phyloP scores from a whole-genome alignment of 2,329 filamentous ascomycete species.

The Xylaria arbuscula region DNA sequence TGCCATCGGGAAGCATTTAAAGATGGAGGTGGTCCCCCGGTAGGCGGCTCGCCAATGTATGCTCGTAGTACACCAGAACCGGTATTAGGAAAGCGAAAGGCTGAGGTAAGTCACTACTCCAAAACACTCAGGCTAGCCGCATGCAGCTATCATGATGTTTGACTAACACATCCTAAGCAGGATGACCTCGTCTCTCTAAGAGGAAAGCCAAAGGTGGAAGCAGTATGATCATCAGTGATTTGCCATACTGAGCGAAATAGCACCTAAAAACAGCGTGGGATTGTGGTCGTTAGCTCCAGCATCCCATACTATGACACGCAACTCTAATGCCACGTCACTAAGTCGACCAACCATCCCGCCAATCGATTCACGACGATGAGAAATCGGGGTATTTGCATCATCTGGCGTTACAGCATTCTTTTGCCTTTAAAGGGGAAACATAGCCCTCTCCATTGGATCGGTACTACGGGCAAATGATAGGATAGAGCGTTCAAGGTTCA shows the following conservation, averaged over 20 bases:
- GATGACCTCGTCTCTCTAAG: slow-evolving; percentile 48
- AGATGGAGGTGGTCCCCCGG: slow-evolving; percentile 59
- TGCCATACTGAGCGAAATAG: slow-evolving; percentile 22
- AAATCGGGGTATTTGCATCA: slow-evolving; percentile 36
- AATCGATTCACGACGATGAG: slow-evolving; percentile 23
- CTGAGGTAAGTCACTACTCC: slow-evolving; percentile 64
- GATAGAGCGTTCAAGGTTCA: slow-evolving; percentile 31
- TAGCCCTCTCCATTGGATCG: slow-evolving; percentile 13
- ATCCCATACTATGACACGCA: background rate
- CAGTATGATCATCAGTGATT: slow-evolving; percentile 30
- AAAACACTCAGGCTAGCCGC: background rate
- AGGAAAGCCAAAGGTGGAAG: slow-evolving; percentile 48
- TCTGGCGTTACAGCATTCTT: slow-evolving; percentile 34
- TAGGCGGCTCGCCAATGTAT: slow-evolving; percentile 47
- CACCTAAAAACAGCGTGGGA: slow-evolving; percentile 1
- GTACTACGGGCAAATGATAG: slow-evolving; percentile 26
- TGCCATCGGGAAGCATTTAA: slow-evolving; percentile 86
- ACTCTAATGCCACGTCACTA: slow-evolving; percentile 2
- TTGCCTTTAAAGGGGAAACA: slow-evolving; percentile 21
- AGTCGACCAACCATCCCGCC: slow-evolving; percentile 8
- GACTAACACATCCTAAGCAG: slow-evolving; percentile 48
- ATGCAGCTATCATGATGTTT: slow-evolving; percentile 2
- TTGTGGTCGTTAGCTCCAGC: background rate
- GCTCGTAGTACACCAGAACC: slow-evolving; percentile 70
- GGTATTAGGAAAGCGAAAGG: slow-evolving; percentile 79